Evolutionary conservation across 2,329 filamentous ascomycete genomes (phyloP).

Genomic region (Huntiella abstrusa): DNA sequence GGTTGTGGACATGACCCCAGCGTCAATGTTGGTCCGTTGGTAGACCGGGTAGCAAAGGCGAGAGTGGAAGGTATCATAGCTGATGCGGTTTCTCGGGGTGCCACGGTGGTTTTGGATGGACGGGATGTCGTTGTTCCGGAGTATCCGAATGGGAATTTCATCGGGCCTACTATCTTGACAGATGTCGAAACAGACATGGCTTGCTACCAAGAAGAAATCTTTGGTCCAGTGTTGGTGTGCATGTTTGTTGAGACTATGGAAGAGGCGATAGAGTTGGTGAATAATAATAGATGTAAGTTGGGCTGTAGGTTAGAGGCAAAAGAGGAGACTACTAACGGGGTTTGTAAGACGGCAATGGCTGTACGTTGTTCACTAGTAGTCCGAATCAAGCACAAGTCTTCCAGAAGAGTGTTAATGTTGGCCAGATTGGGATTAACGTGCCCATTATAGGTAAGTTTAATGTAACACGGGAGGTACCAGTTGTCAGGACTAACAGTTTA

Average conservation of each 20-base stretch:
- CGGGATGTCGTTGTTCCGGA: conserved; percentile 12
- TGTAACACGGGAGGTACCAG: background rate
- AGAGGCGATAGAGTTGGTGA: conserved; percentile 15
- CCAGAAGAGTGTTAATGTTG: conserved; percentile 14
- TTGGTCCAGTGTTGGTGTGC: conserved; percentile 16
- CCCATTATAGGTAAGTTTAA: conserved; percentile 12
- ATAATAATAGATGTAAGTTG: conserved; percentile 16
- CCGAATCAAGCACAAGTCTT: conserved; percentile 12
- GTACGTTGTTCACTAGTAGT: conserved; percentile 14
- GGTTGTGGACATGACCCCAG: conserved; percentile 13
- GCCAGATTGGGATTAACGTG: conserved; percentile 16
- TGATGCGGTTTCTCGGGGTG: conserved; percentile 14
- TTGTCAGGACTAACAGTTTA: background rate
- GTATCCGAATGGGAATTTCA: conserved; percentile 16
- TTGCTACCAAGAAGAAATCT: conserved; percentile 17
- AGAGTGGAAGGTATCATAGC: conserved; percentile 14
- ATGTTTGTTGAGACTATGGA: conserved; percentile 14
- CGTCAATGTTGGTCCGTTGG: conserved; percentile 14
- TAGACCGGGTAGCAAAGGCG: conserved; percentile 13
- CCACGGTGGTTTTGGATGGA: conserved; percentile 15
- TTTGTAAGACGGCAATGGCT: conserved; percentile 14
- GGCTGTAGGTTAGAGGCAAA: too few relatives aligned
- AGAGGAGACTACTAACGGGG: background rate
- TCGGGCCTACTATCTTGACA: conserved; percentile 14
- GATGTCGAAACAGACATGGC: conserved; percentile 14